Percentiles rank a stretch among this genome's conserved stretches.
Conservation (phyloP, 2,329 filamentous ascomycete species). For the Botrytis sinoallii region DNA sequence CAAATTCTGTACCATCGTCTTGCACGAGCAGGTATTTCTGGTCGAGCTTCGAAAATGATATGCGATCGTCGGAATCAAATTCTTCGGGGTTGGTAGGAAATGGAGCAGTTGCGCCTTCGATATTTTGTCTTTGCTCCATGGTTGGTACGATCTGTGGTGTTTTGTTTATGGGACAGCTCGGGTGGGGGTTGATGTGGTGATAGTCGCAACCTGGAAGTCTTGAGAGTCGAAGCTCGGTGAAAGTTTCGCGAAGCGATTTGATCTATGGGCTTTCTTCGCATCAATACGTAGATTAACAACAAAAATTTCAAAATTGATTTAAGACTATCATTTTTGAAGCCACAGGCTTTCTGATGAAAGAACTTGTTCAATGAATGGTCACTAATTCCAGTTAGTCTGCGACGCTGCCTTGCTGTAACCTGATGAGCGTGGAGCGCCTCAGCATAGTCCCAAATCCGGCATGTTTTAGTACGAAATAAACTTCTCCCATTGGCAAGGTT, state of each 20-base stretch:
- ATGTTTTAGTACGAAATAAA: not conserved
- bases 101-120: slow-evolving; percentile 18
- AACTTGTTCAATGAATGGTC: not conserved
- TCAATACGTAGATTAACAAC: not conserved
- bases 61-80: slow-evolving; percentile 75
- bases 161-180: slow-evolving; percentile 4
- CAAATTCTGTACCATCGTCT: slow-evolving; percentile 80
- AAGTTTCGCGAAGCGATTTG: slow-evolving; percentile 3
- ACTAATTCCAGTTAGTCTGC: not conserved
- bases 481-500: not conserved
- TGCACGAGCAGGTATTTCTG: slow-evolving; percentile 81
- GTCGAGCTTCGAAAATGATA: slow-evolving; percentile 82
- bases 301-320: not conserved
- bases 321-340: not conserved
- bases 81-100: slow-evolving; percentile 37
- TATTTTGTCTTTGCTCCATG: slow-evolving; percentile 30
- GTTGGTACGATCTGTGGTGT: slow-evolving; percentile 11
- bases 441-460: not conserved
- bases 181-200: slow-evolving; percentile 19
- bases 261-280: not conserved
- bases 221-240: not conserved
- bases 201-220: not conserved
- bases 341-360: not conserved
- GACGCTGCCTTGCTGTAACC: not conserved
- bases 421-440: not conserved